Conservation (phyloP, 2,329 filamentous ascomycete species). For the Pseudogymnoascus verrucosus region DNA sequence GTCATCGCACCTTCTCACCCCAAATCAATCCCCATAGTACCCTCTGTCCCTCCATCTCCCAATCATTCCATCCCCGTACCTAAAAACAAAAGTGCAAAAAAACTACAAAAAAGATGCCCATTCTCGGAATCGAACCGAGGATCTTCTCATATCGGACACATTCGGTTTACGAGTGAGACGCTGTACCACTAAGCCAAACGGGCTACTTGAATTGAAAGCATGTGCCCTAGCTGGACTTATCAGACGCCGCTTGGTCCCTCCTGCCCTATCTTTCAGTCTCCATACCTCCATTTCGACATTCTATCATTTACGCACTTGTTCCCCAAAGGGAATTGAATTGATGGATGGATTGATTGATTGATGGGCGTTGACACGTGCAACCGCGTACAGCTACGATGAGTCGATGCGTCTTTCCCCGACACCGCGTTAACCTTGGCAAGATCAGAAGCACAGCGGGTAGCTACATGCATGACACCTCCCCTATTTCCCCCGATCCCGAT, state of each 20-base stretch:
- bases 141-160: constrained; percentile 16
- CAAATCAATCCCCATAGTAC: neutral
- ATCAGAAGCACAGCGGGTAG: neutral
- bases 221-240: neutral
- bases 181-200: constrained; percentile 16
- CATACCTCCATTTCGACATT: no score
- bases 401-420: constrained; percentile 5
- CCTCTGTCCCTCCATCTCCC: no score
- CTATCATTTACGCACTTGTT: neutral
- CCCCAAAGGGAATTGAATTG: neutral
- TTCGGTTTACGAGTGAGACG: constrained; percentile 14
- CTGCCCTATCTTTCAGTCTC: neutral
- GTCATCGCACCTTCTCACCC: neutral
- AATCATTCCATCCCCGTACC: neutral
- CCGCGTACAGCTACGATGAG: neutral
- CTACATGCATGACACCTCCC: neutral
- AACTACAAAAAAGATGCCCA: constrained; percentile 13
- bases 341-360: neutral
- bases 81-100: neutral
- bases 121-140: constrained; percentile 19
- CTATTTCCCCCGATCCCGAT: neutral
- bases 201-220: constrained; percentile 11
- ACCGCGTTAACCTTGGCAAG: neutral
- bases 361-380: neutral
- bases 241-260: neutral